A percentile compares a stretch with the other conserved stretches of the same genome.
These are phyloP conservation scores for Luffa acutangula DNA, from an alignment of 306 rosid species.

Conservation along the genomic window DNA sequence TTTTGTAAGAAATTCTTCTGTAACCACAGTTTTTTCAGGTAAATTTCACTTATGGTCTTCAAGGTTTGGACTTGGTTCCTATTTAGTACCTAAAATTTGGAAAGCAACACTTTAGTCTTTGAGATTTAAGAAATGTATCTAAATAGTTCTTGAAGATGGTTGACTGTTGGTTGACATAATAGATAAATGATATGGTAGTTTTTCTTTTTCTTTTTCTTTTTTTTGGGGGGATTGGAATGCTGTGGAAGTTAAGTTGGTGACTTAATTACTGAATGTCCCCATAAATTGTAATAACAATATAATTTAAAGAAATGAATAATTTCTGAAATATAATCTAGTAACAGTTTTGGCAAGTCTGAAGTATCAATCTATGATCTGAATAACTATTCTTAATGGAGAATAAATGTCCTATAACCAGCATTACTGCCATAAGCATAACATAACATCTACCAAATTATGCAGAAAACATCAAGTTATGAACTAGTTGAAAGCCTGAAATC, in stretches of 20 bases:
- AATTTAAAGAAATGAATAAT: not conserved
- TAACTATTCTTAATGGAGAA: not conserved
- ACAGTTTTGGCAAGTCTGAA: not conserved
- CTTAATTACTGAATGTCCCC: not conserved
- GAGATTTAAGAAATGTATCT: no score
- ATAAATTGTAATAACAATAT: not conserved
- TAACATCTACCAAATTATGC: not conserved
- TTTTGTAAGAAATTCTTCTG: no score
- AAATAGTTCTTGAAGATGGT: no score
- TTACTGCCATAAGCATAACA: slow-evolving; percentile 3
- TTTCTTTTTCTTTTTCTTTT: no score
- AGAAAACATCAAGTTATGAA: not conserved
- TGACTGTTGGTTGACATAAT: no score
- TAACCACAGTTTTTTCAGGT: no score
- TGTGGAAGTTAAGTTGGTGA: not conserved
- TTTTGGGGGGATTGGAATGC: not conserved
- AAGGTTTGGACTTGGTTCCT: no score
- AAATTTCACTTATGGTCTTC: no score
- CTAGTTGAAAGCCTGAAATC: slow-evolving; percentile 20
- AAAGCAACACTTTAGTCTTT: no score
- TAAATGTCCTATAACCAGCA: not conserved
- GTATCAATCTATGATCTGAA: not conserved
- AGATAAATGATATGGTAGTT: no score
- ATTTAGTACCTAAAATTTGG: no score
- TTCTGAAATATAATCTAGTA: not conserved